Conservation (phyloP, 2,329 filamentous ascomycete genomes). For the Tolypocladium capitatum region DNA sequence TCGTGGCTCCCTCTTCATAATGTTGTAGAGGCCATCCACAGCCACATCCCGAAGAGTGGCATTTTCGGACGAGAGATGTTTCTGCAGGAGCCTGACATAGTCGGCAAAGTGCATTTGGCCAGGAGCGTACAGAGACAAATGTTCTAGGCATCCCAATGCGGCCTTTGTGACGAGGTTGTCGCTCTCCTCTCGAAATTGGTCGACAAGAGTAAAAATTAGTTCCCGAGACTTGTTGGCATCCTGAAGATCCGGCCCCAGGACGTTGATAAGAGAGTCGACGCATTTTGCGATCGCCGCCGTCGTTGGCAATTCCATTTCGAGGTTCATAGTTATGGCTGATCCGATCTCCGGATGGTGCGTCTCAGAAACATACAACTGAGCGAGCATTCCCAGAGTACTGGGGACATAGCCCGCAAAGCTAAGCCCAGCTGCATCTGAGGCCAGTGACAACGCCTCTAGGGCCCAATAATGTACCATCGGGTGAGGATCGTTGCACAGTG, state of each 20-base stretch:
- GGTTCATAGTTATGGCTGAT: constrained; percentile 73
- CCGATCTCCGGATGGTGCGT: constrained; percentile 77
- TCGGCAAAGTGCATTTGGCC: constrained; percentile 70
- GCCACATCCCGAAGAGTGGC: constrained; percentile 63
- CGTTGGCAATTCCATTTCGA: constrained; percentile 75
- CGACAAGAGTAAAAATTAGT: constrained; percentile 74
- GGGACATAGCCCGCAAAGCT: constrained; percentile 86
- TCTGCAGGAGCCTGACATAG: constrained; percentile 75
- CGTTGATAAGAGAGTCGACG: constrained; percentile 91
- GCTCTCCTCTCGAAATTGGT: constrained; percentile 67
- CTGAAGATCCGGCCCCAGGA: constrained; percentile 87
- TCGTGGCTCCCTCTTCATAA: constrained; percentile 85
- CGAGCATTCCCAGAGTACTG: constrained; percentile 83
- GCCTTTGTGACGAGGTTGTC: constrained; percentile 59
- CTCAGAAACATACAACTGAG: constrained; percentile 83
- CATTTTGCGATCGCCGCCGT: constrained; percentile 74
- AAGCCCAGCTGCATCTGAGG: constrained; percentile 82
- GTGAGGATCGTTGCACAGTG: constrained; percentile 87
- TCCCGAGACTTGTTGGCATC: constrained; percentile 86
- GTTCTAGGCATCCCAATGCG: constrained; percentile 73
- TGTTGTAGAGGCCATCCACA: constrained; percentile 77
- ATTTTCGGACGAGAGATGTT: constrained; percentile 57
- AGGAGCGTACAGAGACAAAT: constrained; percentile 83
- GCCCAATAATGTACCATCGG: constrained; percentile 96
- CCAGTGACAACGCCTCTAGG: constrained; percentile 71